Evolutionary conservation across 352 stramenopile genomes (phyloP), one percentile per base, ranked within the genome.

Genomic region (Pythium sukuiense): DNA sequence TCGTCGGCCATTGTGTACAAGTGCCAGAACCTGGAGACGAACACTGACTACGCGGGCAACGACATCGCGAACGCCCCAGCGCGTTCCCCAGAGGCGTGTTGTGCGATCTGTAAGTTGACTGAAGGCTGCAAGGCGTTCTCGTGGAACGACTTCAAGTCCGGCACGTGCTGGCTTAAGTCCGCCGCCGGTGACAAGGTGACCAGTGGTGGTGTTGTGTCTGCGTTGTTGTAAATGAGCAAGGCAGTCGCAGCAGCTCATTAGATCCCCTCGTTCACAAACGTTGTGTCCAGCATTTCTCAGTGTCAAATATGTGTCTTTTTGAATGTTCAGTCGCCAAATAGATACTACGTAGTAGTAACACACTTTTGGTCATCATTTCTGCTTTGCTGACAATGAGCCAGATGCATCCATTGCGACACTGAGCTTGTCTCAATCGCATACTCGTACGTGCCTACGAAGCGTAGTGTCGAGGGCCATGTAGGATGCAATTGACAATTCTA

Each of bases 81-180:
- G 0, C 48, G 49, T 12, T 74, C 65, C 7, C 54, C 71, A 6
- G 72, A 82, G 20, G 59, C 50, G 8, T 82, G 75, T 50, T 82
- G 75, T 63, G 61, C 60, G 54, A 66, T 74, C 48, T 82, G 75
- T 61, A 55, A 59, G 45, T 43, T 60, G 43, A 68, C 55, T 32
- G 46, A 67, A 8, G 70, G 67, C 24, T 80, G 73, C 54, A 53
- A 41, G 13, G 66, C 65, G 18, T 80, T 76, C 55, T 68, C 70
- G 32, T 80, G 73, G 73, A 74, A 20, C 37, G 59, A 69, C 48
- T 80, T 59, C 59, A 70, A 77, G 33, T 26, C 60, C 0, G 73
- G 73, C 63, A 80, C 70, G 37, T 80, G 73, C 63, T 80, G 73
- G 73, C 66, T 80, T 58, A 80, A 80, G 70, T 67, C 57, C 2